Base-by-base conservation (phyloP, 2,329 filamentous ascomycete species). In the Aureobasidium sp. region DNA sequence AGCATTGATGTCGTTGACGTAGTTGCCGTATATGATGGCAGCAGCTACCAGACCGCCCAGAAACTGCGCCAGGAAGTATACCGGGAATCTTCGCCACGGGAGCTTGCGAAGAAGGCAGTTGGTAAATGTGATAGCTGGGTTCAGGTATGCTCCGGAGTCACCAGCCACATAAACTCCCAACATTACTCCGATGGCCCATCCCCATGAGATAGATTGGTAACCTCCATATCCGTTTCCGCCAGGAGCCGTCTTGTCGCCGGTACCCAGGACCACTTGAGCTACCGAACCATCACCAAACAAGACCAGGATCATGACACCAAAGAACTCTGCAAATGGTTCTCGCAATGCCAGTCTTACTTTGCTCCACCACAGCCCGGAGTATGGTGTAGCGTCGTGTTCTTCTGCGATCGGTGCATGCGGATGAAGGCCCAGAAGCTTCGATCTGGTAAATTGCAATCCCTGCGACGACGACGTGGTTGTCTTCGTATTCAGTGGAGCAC, bases 51-150 rank as follows among this genome's bases (percentile, higher is more conserved):
- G 88, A 44, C 82, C 87, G 3, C 88, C 88, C 0, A 90, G 78
- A 5, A 86, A 67, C 69, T 90, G 87, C 0, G 86, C 83, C 1
- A 85, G 60, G 41, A 82, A 76, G 72, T 90, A 90, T n/a, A 85
- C 72, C 1, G 86, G 87, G 64, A 89, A 84, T 41, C 86, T 84
- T 48, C 82, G 79, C 84, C 86, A 89, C 6, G 87, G 85, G 30
- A 88, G 80, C 59, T 83, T 81, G 59, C 87, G 84, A 71, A 82
- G 88, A 51, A 90, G 72, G 68, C 86, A 89, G 73, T 85, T 87
- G 63, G 82, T 80, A 30, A 90, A 78, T 1, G 87, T 89, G 16
- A 90, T 82, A n/a, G 85, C 87, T 0, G 87, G 85, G 68, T 78
- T 78, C 13, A 90, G 77, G 68, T 89, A 87, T 1, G 82, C 85